These are phyloP conservation scores for Cicer arietinum DNA, from an alignment of 306 rosid species.

Conservation along the genomic window DNA sequence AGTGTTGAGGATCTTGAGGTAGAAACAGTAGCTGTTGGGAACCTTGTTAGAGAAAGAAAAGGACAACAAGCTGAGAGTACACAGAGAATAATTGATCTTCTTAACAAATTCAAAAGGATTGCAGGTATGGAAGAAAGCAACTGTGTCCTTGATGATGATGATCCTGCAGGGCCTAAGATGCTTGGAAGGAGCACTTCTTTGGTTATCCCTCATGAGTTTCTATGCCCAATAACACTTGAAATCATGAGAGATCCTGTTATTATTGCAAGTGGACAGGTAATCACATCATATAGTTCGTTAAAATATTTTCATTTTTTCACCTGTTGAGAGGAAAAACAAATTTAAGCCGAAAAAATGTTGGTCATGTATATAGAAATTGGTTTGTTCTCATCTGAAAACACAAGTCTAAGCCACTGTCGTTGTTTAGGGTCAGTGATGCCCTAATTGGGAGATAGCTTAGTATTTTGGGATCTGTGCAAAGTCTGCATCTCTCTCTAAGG, in stretches of 20 bases:
- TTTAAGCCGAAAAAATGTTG: neutral
- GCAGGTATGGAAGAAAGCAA: constrained; percentile 64
- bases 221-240: constrained; percentile 86
- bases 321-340: neutral
- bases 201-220: constrained; percentile 86
- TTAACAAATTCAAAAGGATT: constrained; percentile 62
- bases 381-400: too few species aligned
- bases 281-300: neutral
- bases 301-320: neutral
- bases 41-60: constrained; percentile 63
- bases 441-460: too few species aligned
- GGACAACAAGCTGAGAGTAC: constrained; percentile 61
- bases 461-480: too few species aligned
- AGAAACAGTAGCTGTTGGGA: constrained; percentile 68
- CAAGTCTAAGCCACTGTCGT: too few species aligned
- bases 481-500: too few species aligned
- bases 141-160: constrained; percentile 49
- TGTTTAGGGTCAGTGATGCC: too few species aligned
- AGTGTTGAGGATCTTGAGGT: constrained; percentile 65
- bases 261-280: constrained; percentile 89
- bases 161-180: constrained; percentile 52
- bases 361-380: neutral
- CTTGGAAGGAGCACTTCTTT: constrained; percentile 60
- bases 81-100: constrained; percentile 61
- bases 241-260: constrained; percentile 94